Base-by-base conservation (phyloP, 2,329 filamentous ascomycete genomes). In the Tothia fuscella region DNA sequence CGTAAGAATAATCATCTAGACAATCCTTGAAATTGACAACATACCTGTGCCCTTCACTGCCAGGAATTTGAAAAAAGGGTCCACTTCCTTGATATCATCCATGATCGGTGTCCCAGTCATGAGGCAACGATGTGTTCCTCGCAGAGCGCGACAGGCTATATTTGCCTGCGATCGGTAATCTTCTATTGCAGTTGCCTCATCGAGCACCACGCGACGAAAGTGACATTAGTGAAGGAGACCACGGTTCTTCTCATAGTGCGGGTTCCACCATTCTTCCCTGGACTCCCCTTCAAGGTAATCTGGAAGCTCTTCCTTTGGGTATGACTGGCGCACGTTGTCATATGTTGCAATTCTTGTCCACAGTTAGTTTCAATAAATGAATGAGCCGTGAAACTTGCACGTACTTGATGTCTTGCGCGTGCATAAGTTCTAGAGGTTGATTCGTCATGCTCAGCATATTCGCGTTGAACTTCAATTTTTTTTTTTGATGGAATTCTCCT, bases 161-260 rank as follows among this genome's bases (percentile, higher is more conserved):
- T 61, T 65, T 0, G 63, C 70, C 4, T 56, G 52, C 1, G 53
- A 50, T 0, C 41, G 41, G 4, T 62, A 55, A 24, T 74, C 76
- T 45, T 76, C 76, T 46, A 78, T 73, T 0, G 49, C 49, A 37
- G 77, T 72, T 0, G 66, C 71, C 49, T 78, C 74, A 35, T 78
- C 74, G 0, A 78, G 10, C 9, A 17, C 5, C 10, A 39, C 12
- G 5, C 37, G 5, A 12, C 31, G 13, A 12, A 31, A 39, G 28
- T 21, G 37, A 7, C 19, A 7, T 13, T 22, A 10, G 37, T 39
- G 37, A n/a, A 39, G 37, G 5, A 39, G 25, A 7, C 37, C 37
- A 1, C 28, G 5, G 12, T 31, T 31, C 7, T 20, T 12, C 4
- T 29, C 12, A 12, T 13, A 39, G 3, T 16, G 10, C 16, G 17